Evolutionary conservation across 495 filamentous ascomycete genomes (phyloP).

Genomic region (Hyphodiscus hymeniophilus): DNA sequence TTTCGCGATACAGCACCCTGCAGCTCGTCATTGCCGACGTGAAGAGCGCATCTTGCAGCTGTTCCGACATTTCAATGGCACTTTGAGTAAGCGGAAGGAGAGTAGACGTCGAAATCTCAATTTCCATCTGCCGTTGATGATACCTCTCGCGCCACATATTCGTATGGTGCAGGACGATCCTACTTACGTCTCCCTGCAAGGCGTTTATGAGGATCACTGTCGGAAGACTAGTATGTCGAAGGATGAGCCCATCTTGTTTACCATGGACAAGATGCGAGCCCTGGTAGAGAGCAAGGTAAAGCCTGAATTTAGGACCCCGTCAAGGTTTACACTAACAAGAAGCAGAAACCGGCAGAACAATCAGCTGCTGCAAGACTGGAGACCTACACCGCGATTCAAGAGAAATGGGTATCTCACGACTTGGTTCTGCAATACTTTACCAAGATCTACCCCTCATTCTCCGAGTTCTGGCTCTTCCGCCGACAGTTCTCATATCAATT

Average conservation of each 20-base stretch:
- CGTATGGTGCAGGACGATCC: constrained; percentile 91
- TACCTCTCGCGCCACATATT: constrained; percentile 87
- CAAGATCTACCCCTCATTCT: constrained; percentile 75
- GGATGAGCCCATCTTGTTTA: constrained; percentile 91
- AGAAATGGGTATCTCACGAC: constrained; percentile 75
- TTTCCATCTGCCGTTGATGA: constrained; percentile 91
- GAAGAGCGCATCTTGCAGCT: constrained; percentile 93
- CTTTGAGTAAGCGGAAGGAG: constrained; percentile 84
- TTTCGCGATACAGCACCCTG: constrained; percentile 93
- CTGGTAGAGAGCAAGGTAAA: constrained; percentile 55
- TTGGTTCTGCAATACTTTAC: constrained; percentile 86
- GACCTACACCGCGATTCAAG: constrained; percentile 83
- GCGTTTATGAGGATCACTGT: constrained; percentile 92
- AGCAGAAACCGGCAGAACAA: constrained; percentile 56
- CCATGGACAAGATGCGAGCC: constrained; percentile 82
- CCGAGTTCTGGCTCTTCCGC: constrained; percentile 97
- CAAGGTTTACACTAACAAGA: not conserved
- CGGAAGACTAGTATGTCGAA: constrained; percentile 76
- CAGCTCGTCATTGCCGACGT: constrained; percentile 79
- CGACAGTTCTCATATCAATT: constrained; percentile 94
- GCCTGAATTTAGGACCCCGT: no score
- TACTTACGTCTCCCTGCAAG: constrained; percentile 89
- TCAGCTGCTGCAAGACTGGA: constrained; percentile 65
- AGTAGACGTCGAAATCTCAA: constrained; percentile 86
- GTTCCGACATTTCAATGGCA: constrained; percentile 96